A percentile compares a stretch with the other conserved stretches of the same genome.
phyloP scores from a whole-genome alignment of 2,329 filamentous ascomycete species.

The Paecilomyces formosus region DNA sequence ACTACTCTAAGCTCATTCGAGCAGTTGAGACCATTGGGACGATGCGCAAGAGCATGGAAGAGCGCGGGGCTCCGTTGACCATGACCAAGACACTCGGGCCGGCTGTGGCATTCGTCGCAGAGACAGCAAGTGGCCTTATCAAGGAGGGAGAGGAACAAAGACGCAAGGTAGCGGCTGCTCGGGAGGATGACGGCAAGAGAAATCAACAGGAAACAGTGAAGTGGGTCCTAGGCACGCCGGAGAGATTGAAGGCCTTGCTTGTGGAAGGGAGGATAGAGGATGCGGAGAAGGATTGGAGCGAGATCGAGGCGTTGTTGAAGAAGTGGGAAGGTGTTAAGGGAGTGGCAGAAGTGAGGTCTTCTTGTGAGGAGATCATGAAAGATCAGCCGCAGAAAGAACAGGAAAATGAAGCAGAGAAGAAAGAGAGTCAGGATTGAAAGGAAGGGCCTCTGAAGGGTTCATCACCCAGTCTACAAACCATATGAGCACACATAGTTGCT shows the following conservation, averaged over 20 bases:
- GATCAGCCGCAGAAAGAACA: conserved; percentile 8
- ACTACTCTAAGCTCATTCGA: conserved; percentile 94
- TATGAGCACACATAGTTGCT: not conserved
- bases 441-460: not conserved
- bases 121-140: conserved; percentile 34
- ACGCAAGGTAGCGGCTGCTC: conserved; percentile 17
- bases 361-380: conserved; percentile 33
- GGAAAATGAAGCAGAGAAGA: not conserved
- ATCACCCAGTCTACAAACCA: not conserved
- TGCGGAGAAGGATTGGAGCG: conserved; percentile 35
- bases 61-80: conserved; percentile 35
- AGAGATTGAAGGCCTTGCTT: conserved; percentile 28
- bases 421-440: not conserved
- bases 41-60: conserved; percentile 44
- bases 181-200: conserved; percentile 12
- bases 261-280: conserved; percentile 31
- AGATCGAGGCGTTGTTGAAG: conserved; percentile 29
- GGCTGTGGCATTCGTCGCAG: conserved; percentile 37
- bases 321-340: conserved; percentile 39
- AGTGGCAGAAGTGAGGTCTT: conserved; percentile 30
- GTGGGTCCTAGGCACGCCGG: conserved; percentile 38
- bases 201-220: conserved; percentile 35
- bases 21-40: conserved; percentile 93
- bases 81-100: conserved; percentile 38
- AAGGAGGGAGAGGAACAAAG: conserved; percentile 31